phyloP scores from a whole-genome alignment of 768 basidiomycete species.

The Boletus edulis region DNA sequence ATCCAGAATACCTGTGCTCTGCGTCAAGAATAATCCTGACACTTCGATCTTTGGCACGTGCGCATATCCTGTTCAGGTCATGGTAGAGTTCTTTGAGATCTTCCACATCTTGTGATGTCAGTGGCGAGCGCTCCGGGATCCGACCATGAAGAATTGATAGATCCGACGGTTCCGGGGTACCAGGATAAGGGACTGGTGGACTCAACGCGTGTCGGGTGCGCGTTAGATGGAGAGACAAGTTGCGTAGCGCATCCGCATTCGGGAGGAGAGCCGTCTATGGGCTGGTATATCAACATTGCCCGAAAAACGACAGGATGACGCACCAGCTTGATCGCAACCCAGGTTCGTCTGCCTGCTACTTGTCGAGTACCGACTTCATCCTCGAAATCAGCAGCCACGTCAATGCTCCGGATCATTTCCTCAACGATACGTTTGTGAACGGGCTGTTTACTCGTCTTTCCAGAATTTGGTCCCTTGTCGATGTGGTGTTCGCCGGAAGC shows the following conservation, averaged over 20 bases:
- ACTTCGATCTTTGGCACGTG: conserved; percentile 54
- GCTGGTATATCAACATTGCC: not conserved
- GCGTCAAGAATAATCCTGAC: conserved; percentile 82
- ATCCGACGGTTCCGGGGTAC: conserved; percentile 59
- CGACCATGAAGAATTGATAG: conserved; percentile 45
- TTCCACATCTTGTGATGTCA: conserved; percentile 56
- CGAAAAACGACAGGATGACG: conserved; percentile 18
- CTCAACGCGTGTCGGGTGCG: conserved; percentile 35
- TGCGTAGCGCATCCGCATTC: conserved; percentile 56
- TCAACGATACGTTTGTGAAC: conserved; percentile 63
- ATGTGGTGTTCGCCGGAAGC: conserved; percentile 32
- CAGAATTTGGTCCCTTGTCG: conserved; percentile 1
- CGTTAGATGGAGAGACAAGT: conserved; percentile 58
- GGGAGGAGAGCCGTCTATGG: conserved; percentile 67
- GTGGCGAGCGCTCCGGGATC: conserved; percentile 18
- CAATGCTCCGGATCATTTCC: conserved; percentile 75
- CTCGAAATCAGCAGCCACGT: conserved; percentile 82
- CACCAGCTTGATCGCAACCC: conserved; percentile 86
- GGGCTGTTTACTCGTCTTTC: conserved; percentile 20
- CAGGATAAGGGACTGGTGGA: conserved; percentile 60
- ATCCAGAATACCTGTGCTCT: conserved; percentile 58
- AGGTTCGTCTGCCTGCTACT: conserved; percentile 53
- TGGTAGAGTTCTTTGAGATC: conserved; percentile 59
- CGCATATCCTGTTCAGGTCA: conserved; percentile 64
- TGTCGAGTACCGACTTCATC: conserved; percentile 35